Evolutionary conservation across 768 basidiomycete genomes (phyloP), one percentile per base, ranked within the genome.

Genomic region (Phylloporus rhodoxanthus): DNA sequence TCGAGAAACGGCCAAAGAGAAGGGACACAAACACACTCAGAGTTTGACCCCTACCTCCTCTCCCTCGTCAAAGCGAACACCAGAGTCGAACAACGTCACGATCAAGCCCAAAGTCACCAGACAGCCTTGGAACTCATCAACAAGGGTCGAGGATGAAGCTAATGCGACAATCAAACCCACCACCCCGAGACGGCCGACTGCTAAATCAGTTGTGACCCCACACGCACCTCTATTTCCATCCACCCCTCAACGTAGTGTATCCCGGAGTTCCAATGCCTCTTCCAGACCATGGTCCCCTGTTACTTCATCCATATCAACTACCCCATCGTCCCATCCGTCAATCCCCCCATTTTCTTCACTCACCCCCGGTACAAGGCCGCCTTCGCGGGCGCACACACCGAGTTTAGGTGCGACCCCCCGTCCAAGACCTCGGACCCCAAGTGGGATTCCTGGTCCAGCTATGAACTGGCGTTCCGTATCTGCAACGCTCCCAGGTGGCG

Each of bases 201-300:
- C 76, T 1, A 78, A 72, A 37, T 82, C 79, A 30, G 64, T 77
- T 15, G 49, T 69, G 34, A 72, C 75, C 4, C 64, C 77, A 45
- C 69, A 70, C 57, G 61, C 68, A 39, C 77, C 74, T 17, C 71
- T 79, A 23, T 72, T 77, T 23, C 79, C 80, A 17, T 65, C 71
- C 14, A 72, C 80, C 2, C 70, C 77, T 56, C 74, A 76, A 55
- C 76, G 87, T 53, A 87, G 87, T 65, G 56, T 81, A 25, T 88
- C 87, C 23, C 77, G 87, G 43, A 78, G 79, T 23, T 89, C 87
- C 14, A 83, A 87, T 75, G 76, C 81, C 17, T 87, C 87, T 45
- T 88, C 85, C 13, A 73, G 87, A 37, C 87, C 87, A 43, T 88
- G 86, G 85, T 87, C 87, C 10, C 87, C 87, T 34, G 70, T 85